Base-by-base conservation (phyloP, 1,139 yeast genomes). In the Petasospora rhodanensis region DNA sequence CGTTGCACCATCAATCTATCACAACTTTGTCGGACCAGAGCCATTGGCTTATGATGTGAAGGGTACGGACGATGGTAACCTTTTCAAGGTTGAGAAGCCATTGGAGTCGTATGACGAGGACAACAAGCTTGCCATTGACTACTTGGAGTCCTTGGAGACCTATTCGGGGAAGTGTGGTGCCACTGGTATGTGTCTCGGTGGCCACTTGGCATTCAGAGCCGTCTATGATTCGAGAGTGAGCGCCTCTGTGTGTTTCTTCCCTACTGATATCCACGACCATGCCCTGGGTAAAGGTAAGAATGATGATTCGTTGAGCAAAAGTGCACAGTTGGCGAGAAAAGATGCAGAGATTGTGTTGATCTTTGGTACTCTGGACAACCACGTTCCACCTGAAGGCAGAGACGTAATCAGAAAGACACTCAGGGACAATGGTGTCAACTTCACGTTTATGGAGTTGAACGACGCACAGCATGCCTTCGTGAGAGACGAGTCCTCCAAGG, bases 131-230 rank as follows among this genome's bases (percentile, higher is more conserved):
- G 68, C 85, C 17, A 66, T 82, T 47, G 86, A 80, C 49, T 76
- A 79, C 49, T 65, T 83, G 42, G 55, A 58, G 33, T 52, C 69
- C 3, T 63, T 82, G 42, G 64, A 70, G 2, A 79, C 85, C 4
- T 82, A 84, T 54, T 79, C 73, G 43, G 91, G 91, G 27, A 73
- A 68, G 41, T 70, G 81, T 45, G 94, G 93, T 18, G 80, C 89
- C 32, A 80, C 91, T 2, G 94, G 94, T 16, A 83, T 83, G 89
- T 83, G 94, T 54, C 71, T 83, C 15, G 94, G 94, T 14, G 94
- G 94, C 2, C 93, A 83, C 53, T 64, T 82, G 51, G 91, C 94
- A 1, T 80, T 73, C 58, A 68, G 94, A 47, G 76, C 85, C 2
- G 73, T 82, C 7, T 66, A 82, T 44, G 87, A 82, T 50, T 66